These are phyloP conservation scores for Lactifluus pinguis DNA, from an alignment of 768 basidiomycete genomes.

Conservation along the genomic window DNA sequence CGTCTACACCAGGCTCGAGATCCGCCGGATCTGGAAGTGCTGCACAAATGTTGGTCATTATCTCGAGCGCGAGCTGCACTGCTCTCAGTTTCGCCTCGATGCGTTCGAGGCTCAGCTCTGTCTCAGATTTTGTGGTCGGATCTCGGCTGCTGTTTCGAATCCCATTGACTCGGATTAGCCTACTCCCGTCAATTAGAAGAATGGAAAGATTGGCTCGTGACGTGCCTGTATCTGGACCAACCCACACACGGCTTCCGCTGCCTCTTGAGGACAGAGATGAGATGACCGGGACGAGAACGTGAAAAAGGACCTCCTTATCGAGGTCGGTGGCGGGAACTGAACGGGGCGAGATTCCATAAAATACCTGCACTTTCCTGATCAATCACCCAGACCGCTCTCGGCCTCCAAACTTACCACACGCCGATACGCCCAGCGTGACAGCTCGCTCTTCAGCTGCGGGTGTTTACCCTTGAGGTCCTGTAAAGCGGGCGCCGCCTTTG, in stretches of 20 bases:
- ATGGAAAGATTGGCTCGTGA: slow-evolving; percentile 1
- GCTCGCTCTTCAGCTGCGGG: slow-evolving; percentile 42
- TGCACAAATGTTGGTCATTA: slow-evolving; percentile 82
- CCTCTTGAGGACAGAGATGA: slow-evolving; percentile 49
- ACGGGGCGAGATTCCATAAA: slow-evolving; percentile 64
- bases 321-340: slow-evolving; percentile 76
- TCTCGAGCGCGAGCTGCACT: slow-evolving; percentile 76
- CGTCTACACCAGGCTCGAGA: slow-evolving; percentile 30
- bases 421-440: slow-evolving; percentile 53
- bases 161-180: slow-evolving; percentile 21
- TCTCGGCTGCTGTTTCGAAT: slow-evolving; percentile 22
- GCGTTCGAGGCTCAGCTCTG: slow-evolving; percentile 52
- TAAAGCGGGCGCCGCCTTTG: slow-evolving; percentile 29
- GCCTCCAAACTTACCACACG: slow-evolving; percentile 43
- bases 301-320: slow-evolving; percentile 63
- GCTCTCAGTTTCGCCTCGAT: slow-evolving; percentile 66
- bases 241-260: slow-evolving; percentile 40
- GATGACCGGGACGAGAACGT: slow-evolving; percentile 59
- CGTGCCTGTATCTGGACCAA: slow-evolving; percentile 47
- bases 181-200: neutral
- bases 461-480: slow-evolving; percentile 30
- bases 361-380: slow-evolving; percentile 43
- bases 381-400: neutral
- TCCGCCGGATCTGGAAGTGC: slow-evolving; percentile 68
- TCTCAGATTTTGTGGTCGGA: slow-evolving; percentile 66